These are phyloP conservation scores for Hymenoscyphus fraxineus DNA, from an alignment of 2,329 filamentous ascomycete genomes.

Conservation along the genomic window DNA sequence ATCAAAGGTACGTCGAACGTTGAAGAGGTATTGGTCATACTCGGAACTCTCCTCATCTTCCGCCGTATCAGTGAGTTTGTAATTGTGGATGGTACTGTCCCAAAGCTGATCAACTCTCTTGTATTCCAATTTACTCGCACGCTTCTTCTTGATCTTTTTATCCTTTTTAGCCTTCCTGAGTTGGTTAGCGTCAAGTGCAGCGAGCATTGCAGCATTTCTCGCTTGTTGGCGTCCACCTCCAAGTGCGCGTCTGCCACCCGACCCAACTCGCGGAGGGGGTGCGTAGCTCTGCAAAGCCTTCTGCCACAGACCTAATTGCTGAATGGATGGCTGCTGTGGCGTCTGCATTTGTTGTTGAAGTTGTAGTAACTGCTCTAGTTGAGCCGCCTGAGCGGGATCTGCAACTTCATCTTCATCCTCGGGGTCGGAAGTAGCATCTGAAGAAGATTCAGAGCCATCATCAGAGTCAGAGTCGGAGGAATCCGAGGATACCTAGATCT, in stretches of 20 bases:
- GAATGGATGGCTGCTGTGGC: neutral
- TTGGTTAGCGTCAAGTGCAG: slow-evolving; percentile 27
- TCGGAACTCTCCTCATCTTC: slow-evolving; percentile 59
- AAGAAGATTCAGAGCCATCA: slow-evolving; percentile 27
- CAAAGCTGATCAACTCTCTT: slow-evolving; percentile 64
- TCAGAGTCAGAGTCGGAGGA: slow-evolving; percentile 35
- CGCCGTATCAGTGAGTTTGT: slow-evolving; percentile 64
- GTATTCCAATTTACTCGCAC: slow-evolving; percentile 57
- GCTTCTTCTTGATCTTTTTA: slow-evolving; percentile 37
- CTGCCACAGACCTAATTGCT: slow-evolving; percentile 21
- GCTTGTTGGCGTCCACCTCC: neutral
- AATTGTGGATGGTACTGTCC: slow-evolving; percentile 58
- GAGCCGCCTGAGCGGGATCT: slow-evolving; percentile 16
- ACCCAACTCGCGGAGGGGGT: neutral
- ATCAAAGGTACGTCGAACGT: slow-evolving; percentile 77
- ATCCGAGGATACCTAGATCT: slow-evolving; percentile 27
- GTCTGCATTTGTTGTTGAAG: slow-evolving; percentile 26
- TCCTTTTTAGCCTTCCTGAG: slow-evolving; percentile 40
- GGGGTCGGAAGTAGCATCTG: slow-evolving; percentile 8
- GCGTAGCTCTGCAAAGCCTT: neutral
- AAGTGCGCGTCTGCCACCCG: neutral
- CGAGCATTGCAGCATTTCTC: slow-evolving; percentile 23
- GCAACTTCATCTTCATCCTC: slow-evolving; percentile 20
- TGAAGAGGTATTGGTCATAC: slow-evolving; percentile 78
- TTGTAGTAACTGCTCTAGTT: slow-evolving; percentile 28